Conservation (phyloP, 2,329 filamentous ascomycete species). For the Zymoseptoria crescenta region DNA sequence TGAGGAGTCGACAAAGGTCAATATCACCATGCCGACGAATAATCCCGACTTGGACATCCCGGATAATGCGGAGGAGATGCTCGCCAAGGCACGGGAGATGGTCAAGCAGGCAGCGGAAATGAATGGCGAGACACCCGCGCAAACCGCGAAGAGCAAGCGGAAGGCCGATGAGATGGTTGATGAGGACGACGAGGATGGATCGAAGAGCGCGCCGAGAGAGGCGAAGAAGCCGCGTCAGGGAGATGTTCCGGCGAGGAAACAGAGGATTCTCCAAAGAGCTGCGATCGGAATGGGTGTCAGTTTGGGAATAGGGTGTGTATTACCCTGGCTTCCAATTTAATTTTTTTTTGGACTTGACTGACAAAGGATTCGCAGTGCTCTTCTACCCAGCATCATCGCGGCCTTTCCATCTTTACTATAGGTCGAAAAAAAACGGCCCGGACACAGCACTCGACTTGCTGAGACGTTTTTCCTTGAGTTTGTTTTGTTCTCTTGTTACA, state of each 20-base stretch:
- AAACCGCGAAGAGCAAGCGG: constrained; percentile 50
- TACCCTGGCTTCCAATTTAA: not conserved
- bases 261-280: constrained; percentile 78
- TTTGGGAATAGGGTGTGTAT: constrained; percentile 79
- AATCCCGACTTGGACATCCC: constrained; percentile 61
- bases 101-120: constrained; percentile 62
- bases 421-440: not conserved
- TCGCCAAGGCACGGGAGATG: constrained; percentile 81
- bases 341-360: constrained; percentile 2
- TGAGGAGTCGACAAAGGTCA: constrained; percentile 67
- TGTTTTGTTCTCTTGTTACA: not conserved
- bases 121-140: constrained; percentile 24
- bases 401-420: constrained; percentile 12
- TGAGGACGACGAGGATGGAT: constrained; percentile 41
- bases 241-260: constrained; percentile 72
- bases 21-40: constrained; percentile 65
- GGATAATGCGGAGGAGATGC: constrained; percentile 69
- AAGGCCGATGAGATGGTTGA: constrained; percentile 62
- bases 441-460: not conserved
- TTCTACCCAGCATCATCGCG: constrained; percentile 23
- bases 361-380: constrained; percentile 16
- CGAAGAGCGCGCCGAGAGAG: constrained; percentile 32
- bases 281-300: constrained; percentile 80
- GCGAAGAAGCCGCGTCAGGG: constrained; percentile 68
- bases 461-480: not conserved